phyloP scores from a whole-genome alignment of 805 yeast genomes.

The Pichia insulana region DNA sequence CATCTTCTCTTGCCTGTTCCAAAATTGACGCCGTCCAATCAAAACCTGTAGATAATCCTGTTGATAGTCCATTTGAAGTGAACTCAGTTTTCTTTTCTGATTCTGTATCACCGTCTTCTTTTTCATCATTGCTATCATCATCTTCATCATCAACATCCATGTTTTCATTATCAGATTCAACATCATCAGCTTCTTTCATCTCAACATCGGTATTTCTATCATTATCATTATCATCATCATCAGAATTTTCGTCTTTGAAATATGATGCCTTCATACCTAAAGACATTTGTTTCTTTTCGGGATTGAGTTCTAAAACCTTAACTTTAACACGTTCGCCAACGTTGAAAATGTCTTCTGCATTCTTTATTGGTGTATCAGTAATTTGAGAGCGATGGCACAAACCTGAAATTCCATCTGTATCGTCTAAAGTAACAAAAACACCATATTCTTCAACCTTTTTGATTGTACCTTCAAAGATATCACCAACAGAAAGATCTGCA shows the following conservation, averaged over 20 bases:
- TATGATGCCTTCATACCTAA: conserved; percentile 94
- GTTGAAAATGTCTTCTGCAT: conserved; percentile 60
- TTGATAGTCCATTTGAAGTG: conserved; percentile 24
- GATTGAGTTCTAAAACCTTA: conserved; percentile 56
- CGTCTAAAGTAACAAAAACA: conserved; percentile 76
- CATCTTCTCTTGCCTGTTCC: conserved; percentile 63
- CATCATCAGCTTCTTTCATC: conserved; percentile 23
- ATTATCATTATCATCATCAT: conserved; percentile 21
- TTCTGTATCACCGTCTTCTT: conserved; percentile 18
- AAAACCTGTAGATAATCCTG: conserved; percentile 78
- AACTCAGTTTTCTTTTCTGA: conserved; percentile 25
- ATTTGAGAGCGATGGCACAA: conserved; percentile 81
- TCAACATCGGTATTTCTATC: too few relatives aligned
- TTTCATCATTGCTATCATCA: conserved; percentile 15
- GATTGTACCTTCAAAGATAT: conserved; percentile 68
- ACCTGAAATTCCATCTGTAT: conserved; percentile 69
- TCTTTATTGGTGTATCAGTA: conserved; percentile 55
- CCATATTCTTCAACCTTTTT: conserved; percentile 80
- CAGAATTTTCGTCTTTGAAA: conserved; percentile 32
- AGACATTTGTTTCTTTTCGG: conserved; percentile 64
- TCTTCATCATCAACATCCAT: conserved; percentile 23
- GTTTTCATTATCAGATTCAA: conserved; percentile 24
- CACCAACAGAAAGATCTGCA: conserved; percentile 62
- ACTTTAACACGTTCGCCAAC: conserved; percentile 90
- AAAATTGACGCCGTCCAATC: conserved; percentile 93